These are phyloP conservation scores for Carpinus fangiana DNA, from an alignment of 306 rosid species.

Conservation along the genomic window DNA sequence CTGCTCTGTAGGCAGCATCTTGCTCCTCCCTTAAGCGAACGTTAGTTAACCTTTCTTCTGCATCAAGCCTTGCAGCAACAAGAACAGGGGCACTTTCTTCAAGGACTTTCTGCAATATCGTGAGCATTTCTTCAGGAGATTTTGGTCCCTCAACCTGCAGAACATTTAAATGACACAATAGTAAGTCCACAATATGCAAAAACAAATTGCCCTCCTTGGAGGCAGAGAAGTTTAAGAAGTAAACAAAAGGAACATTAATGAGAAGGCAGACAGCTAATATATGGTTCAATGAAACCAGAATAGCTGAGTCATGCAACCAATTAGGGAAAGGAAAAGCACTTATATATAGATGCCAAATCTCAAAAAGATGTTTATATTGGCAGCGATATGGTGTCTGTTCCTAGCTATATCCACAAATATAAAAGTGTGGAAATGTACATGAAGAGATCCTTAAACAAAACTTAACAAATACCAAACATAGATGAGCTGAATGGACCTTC, in stretches of 20 bases:
- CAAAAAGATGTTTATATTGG: not conserved
- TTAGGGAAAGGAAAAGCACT: not conserved
- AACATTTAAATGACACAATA: conserved; percentile 24
- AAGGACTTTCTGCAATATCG: conserved; percentile 71
- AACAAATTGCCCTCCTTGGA: not conserved
- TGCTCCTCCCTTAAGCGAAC: conserved; percentile 91
- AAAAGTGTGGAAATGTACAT: not conserved
- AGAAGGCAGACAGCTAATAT: not conserved
- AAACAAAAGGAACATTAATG: not conserved
- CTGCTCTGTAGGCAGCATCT: conserved; percentile 98
- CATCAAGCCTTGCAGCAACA: conserved; percentile 77
- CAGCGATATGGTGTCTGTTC: not conserved
- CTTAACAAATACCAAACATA: not conserved
- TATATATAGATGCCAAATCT: not conserved
- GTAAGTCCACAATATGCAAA: conserved; percentile 10
- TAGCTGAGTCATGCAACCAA: not conserved
- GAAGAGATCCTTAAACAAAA: too few species aligned
- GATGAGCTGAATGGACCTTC: not conserved
- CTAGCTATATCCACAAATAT: not conserved
- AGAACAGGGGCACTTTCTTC: conserved; percentile 92
- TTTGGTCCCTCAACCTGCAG: conserved; percentile 85
- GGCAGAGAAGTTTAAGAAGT: not conserved
- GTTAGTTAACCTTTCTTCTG: conserved; percentile 87
- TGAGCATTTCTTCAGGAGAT: conserved; percentile 87
- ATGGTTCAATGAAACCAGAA: not conserved